Percentiles rank a stretch among this genome's conserved stretches.
phyloP scores from a whole-genome alignment of 192 early-diverging fungal genomes.

The Phycomyces blakesleeanus region DNA sequence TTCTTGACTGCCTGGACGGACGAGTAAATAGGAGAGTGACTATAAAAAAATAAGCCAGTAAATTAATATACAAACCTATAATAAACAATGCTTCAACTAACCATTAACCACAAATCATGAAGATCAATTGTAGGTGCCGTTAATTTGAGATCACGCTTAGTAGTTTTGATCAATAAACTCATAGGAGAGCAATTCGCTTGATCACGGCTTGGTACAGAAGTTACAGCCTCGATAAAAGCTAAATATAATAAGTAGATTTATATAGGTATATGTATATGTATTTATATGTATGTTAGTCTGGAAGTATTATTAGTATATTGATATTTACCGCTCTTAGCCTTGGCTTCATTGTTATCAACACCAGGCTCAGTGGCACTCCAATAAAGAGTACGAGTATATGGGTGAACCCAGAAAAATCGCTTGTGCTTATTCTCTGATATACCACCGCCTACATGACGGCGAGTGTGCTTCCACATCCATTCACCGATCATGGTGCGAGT shows the following conservation, averaged over 20 bases:
- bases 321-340: constrained; percentile 52
- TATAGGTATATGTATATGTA: background rate
- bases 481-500: constrained; percentile 82
- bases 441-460: constrained; percentile 46
- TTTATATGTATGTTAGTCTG: too few species aligned
- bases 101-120: constrained; percentile 74
- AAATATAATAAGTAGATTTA: constrained; percentile 10
- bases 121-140: constrained; percentile 61
- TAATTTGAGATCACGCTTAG: constrained; percentile 68
- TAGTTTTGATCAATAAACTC: constrained; percentile 66
- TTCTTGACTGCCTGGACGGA: constrained; percentile 8
- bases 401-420: constrained; percentile 81
- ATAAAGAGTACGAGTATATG: constrained; percentile 74
- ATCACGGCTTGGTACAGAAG: constrained; percentile 48
- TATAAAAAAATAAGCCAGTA: constrained; percentile 20
- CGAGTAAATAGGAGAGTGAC: constrained; percentile 29
- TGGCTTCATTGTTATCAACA: constrained; percentile 40
- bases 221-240: constrained; percentile 65
- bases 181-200: constrained; percentile 37
- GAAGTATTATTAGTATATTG: too few species aligned
- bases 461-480: constrained; percentile 70
- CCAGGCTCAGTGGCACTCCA: constrained; percentile 69
- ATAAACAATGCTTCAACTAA: constrained; percentile 24
- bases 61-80: too few species aligned
- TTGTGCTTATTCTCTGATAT: constrained; percentile 65